These are phyloP conservation scores for Aspergillus funiculosus DNA, from an alignment of 495 filamentous ascomycete species.

Conservation along the genomic window DNA sequence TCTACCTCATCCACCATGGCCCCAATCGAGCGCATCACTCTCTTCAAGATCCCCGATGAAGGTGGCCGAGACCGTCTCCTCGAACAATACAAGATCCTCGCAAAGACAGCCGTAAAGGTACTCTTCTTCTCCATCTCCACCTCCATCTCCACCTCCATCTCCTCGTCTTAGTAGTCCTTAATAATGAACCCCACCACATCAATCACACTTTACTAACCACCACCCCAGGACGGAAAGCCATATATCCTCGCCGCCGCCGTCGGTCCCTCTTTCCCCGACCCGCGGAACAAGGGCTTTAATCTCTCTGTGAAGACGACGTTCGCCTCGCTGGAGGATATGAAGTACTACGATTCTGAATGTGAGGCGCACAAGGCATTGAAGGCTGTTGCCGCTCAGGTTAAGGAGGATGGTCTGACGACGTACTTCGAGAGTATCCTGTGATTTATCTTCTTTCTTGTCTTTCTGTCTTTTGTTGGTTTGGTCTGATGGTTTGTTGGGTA, in stretches of 20 bases:
- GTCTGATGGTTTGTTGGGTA: background rate
- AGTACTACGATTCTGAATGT: constrained; percentile 63
- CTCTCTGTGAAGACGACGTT: constrained; percentile 56
- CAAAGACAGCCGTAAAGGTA: constrained; percentile 50
- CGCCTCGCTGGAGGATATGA: constrained; percentile 58
- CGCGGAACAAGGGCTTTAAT: constrained; percentile 58
- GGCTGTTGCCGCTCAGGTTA: constrained; percentile 34
- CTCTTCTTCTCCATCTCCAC: background rate
- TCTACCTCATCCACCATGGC: constrained; percentile 26
- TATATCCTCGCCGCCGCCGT: constrained; percentile 53
- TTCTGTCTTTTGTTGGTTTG: too few species aligned
- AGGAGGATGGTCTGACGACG: constrained; percentile 44
- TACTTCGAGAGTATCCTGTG: constrained; percentile 44
- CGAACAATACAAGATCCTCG: constrained; percentile 45
- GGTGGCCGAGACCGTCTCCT: constrained; percentile 39
- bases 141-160: background rate
- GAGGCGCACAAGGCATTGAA: constrained; percentile 57
- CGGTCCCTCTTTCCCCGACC: constrained; percentile 43
- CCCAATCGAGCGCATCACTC: constrained; percentile 50
- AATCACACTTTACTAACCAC: background rate
- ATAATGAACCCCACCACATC: background rate
- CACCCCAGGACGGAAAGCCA: constrained; percentile 55
- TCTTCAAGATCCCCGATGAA: constrained; percentile 54
- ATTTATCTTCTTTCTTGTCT: too few species aligned
- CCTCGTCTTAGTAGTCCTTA: background rate